These are phyloP conservation scores for Coemansia furcata DNA, from an alignment of 192 early-diverging fungal genomes.

Conservation along the genomic window DNA sequence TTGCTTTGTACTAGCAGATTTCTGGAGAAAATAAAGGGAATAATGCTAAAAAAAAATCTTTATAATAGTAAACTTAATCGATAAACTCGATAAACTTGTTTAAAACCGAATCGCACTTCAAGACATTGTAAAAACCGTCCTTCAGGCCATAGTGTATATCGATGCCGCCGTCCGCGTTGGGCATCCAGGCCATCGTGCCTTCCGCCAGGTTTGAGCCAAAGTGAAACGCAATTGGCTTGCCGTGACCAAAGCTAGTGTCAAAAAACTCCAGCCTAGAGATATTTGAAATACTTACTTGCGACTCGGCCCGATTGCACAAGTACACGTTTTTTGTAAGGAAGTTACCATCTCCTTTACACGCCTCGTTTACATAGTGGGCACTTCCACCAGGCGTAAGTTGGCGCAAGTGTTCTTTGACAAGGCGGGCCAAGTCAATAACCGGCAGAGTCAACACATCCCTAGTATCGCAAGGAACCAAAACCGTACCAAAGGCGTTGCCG, in stretches of 20 bases:
- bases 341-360: not conserved
- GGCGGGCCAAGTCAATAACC: not conserved
- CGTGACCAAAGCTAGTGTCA: constrained; percentile 25
- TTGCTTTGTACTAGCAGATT: not conserved
- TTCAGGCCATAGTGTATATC: not conserved
- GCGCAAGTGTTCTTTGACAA: not conserved
- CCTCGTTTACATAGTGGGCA: not conserved
- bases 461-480: constrained; percentile 3
- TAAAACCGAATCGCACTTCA: not conserved
- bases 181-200: not conserved
- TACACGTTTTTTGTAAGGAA: constrained; percentile 5
- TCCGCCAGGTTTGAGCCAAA: not conserved
- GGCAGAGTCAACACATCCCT: not conserved
- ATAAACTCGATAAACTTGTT: not conserved
- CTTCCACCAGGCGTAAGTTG: not conserved
- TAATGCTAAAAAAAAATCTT: not conserved
- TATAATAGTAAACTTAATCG: not conserved
- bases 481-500: constrained; percentile 24
- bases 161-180: not conserved
- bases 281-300: constrained; percentile 19
- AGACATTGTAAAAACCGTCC: not conserved
- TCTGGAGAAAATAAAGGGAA: not conserved
- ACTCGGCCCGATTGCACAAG: constrained; percentile 1
- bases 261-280: constrained; percentile 17
- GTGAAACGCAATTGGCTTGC: not conserved